These are phyloP conservation scores for Fusarium nurragi DNA, from an alignment of 2,329 filamentous ascomycete species.

Conservation along the genomic window DNA sequence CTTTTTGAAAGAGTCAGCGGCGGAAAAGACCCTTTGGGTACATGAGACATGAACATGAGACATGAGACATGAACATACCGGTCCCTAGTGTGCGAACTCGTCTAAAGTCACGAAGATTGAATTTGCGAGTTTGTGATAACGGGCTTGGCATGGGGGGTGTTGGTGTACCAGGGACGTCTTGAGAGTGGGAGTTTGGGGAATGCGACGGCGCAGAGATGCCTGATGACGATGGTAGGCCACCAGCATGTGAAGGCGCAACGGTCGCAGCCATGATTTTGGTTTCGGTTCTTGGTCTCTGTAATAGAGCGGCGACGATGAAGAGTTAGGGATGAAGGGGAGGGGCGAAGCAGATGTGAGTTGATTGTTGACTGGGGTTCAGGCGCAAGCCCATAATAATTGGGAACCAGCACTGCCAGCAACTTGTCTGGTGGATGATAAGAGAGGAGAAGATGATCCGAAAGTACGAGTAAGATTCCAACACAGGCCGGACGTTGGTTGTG, in stretches of 20 bases:
- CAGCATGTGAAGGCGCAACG: constrained; percentile 47
- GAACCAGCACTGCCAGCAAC: constrained; percentile 10
- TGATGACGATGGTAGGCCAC: constrained; percentile 40
- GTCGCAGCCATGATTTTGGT: constrained; percentile 47
- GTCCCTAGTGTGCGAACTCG: constrained; percentile 81
- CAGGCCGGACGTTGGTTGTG: constrained; percentile 12
- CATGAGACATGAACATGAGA: constrained; percentile 40
- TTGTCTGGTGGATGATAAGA: neutral
- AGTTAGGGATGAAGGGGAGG: neutral
- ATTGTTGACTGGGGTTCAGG: constrained; percentile 20
- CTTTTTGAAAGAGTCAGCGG: constrained; percentile 50
- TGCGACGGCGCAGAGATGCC: constrained; percentile 38
- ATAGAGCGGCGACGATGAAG: neutral
- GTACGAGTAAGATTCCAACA: neutral
- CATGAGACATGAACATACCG: constrained; percentile 57
- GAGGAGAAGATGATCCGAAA: neutral
- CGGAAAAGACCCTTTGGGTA: neutral
- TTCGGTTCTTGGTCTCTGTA: neutral
- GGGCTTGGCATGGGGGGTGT: constrained; percentile 30
- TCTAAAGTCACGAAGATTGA: constrained; percentile 67
- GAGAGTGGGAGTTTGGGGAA: constrained; percentile 31
- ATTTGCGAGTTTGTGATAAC: constrained; percentile 44
- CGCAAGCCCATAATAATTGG: constrained; percentile 26
- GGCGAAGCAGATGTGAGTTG: constrained; percentile 12
- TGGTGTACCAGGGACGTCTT: constrained; percentile 23